Evolutionary conservation across 2,329 filamentous ascomycete genomes (phyloP), one percentile per base, ranked within the genome.

Genomic region (Penicillium olsonii): DNA sequence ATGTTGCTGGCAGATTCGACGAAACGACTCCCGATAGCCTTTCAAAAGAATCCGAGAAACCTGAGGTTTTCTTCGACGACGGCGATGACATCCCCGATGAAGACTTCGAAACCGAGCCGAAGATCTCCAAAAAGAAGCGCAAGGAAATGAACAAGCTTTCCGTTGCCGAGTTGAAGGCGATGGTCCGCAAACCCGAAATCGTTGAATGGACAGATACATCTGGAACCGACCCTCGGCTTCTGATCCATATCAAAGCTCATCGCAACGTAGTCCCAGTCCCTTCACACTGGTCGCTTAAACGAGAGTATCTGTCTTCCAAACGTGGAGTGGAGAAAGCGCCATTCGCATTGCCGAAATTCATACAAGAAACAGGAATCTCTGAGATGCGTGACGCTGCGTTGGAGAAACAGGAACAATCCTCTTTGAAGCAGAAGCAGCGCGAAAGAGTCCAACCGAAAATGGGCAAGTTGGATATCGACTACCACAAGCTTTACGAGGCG

Each of bases 121-220:
- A 88, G 62, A 70, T 97, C 20, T 96, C 92, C 24, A 97, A 96
- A 75, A 96, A 96, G 79, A 92, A 95, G 73, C 83, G 88, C 60
- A 99, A 97, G 76, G 84, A 88, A 73, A 80, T 91, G 67, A 95
- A 88, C 75, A 96, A 95, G 72, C 78, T 97, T 26, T 95, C 92
- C 6, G 90, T 99, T 52, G 94, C 94, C 41, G 91, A 97, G 72
- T 82, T 99, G 56, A 99, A 99, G 74, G 90, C 92, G 5, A 76
- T 96, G 47, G 94, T 96, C 52, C 83, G 81, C 62, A 92, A 92
- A 60, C 94, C 94, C 2, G 94, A 99, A 70, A 84, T 96, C 9
- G 92, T 99, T 5, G 94, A 99, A 65, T 97, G 94, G 94, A 94
- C 95, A 46, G 94, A 99, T 68, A 89, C 90, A 11, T 95, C 90